Evolutionary conservation across 2,329 filamentous ascomycete genomes (phyloP), one percentile per base, ranked within the genome.

Genomic region (Colletotrichum orbiculare): DNA sequence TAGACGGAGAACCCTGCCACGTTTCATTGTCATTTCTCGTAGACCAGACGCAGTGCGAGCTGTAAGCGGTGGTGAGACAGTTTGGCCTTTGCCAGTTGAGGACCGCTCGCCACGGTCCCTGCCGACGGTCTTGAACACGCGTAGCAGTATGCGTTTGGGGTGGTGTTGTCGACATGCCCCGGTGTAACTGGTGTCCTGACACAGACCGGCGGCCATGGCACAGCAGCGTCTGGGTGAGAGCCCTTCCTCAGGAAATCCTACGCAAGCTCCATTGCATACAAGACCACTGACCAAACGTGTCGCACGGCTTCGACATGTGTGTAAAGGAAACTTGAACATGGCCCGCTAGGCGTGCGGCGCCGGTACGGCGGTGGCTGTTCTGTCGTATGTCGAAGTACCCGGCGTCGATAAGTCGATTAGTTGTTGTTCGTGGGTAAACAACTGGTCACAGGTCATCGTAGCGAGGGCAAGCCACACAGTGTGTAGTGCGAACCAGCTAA

Each of bases 121-220:
- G 62, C 11, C 42, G 15, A 57, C 15, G 45, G 39, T 47, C 61
- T 55, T 50, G 41, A 60, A 43, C 56, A 47, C 43, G 56, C 61
- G 61, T 60, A 52, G 60, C 54, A 61, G 61, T 37, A 65, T 64
- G 55, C 56, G 63, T 60, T 65, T 68, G 42, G 63, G 63, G 64
- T 63, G 54, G 45, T 66, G 39, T 59, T 49, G 66, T 68, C 66
- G 69, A 55, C 48, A 55, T 66, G 68, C 69, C 63, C 68, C 66
- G 64, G 63, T 70, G 64, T 70, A 52, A 67, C 66, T 63, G 66
- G 64, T n/a, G 62, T 45, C 57, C n/a, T 57, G 42, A 43, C 41
- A 4, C 25, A 25, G 3, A 25, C 25, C 25, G 3, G 25, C 25
- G 3, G 25, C 25, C 25, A 4, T 25, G 25, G 25, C 25, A 25